Base-by-base conservation (phyloP, 148 eudicot genomes). In the Fagopyrum tataricum region DNA sequence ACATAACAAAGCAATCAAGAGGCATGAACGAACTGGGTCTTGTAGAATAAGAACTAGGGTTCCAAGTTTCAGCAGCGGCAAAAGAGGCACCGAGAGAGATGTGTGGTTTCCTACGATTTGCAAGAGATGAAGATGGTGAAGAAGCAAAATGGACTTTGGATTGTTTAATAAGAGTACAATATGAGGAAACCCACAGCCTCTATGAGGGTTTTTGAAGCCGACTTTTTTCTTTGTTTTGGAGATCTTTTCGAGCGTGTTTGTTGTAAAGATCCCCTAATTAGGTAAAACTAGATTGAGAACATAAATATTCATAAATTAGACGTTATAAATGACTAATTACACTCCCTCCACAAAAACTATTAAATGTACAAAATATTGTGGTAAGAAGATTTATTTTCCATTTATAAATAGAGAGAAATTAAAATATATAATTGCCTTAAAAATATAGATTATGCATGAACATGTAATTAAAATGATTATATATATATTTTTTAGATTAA, bases 121-220 rank as follows among this genome's bases (percentile, higher is more conserved):
- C 39, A 10, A 20, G 23, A 1, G 43, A 18, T 43, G 44, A 64
- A 15, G 37, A 64, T 64, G 69, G 69, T 14, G 69, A 39, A 64
- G 37, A 64, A 37, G 6, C 69, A 64, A 64, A 56, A 64, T 64
- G 18, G 44, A 37, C 15, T 64, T 64, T 37, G 1, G 69, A 42
- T 64, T 64, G 20, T 37, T 64, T 39, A 4, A 56, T 41, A 14
- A 15, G 42, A 13, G 68, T 62, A 37, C 37, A 64, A 31, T 64
- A 64, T 39, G 69, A 64, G 69, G 69, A 64, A 64, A 64, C 69
- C 69, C 69, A 64, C 69, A 39, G 68, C 68, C 43, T 64, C 15
- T 18, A 64, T 5, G 10, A 21, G 42, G 69, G 42, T 64, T 31
- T 64, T 64, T 64, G 69, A 64, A 64, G 43, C 15, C 14, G 69